Base-by-base conservation (phyloP, 345 rosid species). In the Isatis tinctoria region DNA sequence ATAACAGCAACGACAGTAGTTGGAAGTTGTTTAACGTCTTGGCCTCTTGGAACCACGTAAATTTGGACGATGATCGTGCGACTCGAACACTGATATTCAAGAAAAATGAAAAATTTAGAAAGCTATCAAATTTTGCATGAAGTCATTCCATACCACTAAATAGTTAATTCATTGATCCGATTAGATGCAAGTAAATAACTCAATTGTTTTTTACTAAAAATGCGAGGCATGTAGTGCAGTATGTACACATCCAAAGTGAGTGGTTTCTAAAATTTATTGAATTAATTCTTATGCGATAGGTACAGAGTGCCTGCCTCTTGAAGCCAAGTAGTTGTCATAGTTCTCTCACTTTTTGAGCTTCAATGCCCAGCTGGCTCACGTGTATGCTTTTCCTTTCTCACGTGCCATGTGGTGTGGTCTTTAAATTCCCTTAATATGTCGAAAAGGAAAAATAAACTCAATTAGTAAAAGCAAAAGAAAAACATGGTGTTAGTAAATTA, bases 321-420 rank as follows among this genome's bases (percentile, higher is more conserved):
- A 75, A 75, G 79, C 69, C 52, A 68, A 68, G 58, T 69, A 61
- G 65, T 60, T 69, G 57, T 68, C 73, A 60, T 22, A 22, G 26
- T 69, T 41, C 7, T 49, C 36, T 75, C 58, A 61, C 70, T 61
- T 62, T 52, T 69, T 4, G 27, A 59, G 78, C 53, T 41, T 59
- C 47, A 52, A 30, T 40, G 60, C 74, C 54, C 78, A 69, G 70
- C 79, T 75, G 79, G 74, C 54, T 77, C 80, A 37, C 81, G 75
- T 40, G 64, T 56, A 44, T 70, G 35, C 54, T 66, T 70, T 54
- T 65, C 67, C 36, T 71, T 72, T 57, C 72, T 78, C 80, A 58
- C 76, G 58, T 67, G 72, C 72, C 78, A 61, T 69, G 74, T 69
- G 79, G 49, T 69, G 69, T 30, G 37, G 35, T 35, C 58, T 61